Conservation (phyloP, 345 rosid species). For the Euphorbia lathyris region DNA sequence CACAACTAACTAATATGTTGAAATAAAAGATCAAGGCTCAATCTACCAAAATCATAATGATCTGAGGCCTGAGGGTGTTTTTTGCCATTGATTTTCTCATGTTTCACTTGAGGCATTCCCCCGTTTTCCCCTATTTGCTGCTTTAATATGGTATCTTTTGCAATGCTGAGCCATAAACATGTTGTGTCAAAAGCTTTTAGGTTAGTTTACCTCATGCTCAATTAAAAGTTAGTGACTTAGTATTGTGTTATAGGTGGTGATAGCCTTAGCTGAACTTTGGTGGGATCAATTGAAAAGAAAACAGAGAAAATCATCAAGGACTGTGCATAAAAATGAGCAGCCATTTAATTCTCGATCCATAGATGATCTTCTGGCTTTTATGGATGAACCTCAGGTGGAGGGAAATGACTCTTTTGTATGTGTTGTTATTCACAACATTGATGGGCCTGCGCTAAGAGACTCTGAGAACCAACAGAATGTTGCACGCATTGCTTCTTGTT, state of each 20-base stretch:
- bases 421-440: conserved; percentile 74
- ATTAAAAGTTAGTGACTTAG: background rate
- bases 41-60: too few relatives aligned
- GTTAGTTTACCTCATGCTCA: background rate
- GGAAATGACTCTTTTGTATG: conserved; percentile 60
- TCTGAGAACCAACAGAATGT: conserved; percentile 73
- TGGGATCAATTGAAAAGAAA: conserved; percentile 56
- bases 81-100: background rate
- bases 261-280: conserved; percentile 62
- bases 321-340: conserved; percentile 46
- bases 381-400: conserved; percentile 43
- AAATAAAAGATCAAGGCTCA: too few relatives aligned
- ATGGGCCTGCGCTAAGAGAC: conserved; percentile 84
- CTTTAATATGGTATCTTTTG: background rate
- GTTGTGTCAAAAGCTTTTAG: background rate
- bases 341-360: conserved; percentile 58
- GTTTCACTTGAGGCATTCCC: background rate
- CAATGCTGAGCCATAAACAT: background rate
- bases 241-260: conserved; percentile 46
- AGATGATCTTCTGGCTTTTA: conserved; percentile 65
- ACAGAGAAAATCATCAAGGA: conserved; percentile 31
- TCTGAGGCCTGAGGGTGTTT: too few relatives aligned
- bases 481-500: conserved; percentile 79
- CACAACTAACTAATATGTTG: too few relatives aligned
- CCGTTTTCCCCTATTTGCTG: background rate